Base-by-base conservation (phyloP, 805 yeast species). In the Nakazawaea laoshanensis region DNA sequence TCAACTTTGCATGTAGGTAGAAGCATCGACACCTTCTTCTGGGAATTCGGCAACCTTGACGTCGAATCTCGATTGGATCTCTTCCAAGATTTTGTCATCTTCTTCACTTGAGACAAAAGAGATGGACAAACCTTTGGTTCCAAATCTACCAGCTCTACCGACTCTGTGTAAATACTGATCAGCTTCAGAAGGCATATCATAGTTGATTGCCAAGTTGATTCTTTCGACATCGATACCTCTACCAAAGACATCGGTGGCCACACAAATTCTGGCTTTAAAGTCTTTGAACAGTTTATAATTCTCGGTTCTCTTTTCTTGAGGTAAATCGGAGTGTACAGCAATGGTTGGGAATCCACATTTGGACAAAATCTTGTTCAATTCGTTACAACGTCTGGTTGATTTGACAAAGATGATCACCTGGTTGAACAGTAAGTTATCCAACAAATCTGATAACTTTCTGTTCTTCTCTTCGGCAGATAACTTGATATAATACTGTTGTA, bases 81-180 rank as follows among this genome's bases (percentile, higher is more conserved):
- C 81, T 52, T 73, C 82, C 59, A 92, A 71, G 27, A 88, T 83
- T 63, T 80, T 85, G 61, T 86, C 87, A 55, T 92, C 98, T 43
- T 78, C 89, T 50, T 77, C 82, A 38, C 78, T 70, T 27, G 92
- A 70, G 35, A 92, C 92, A 45, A 89, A 84, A 26, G 96, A 85
- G 38, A 92, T 73, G 34, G 96, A 94, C 50, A 92, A 77, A 67
- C 98, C 98, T 69, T 89, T 89, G 57, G 98, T 89, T 70, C 98
- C 98, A 52, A 89, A 89, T 74, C 98, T 88, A 66, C 98, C 98
- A 47, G 98, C 98, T 77, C 98, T 87, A 56, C 98, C 98, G 43
- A 89, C 98, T 70, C 98, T 86, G 70, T 89, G 98, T 58, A 89
- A 75, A 65, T 92, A 89, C 64, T 92, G 96, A 63, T 89, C 97